Conservation (phyloP, 768 basidiomycete species). For the Imleria badia region DNA sequence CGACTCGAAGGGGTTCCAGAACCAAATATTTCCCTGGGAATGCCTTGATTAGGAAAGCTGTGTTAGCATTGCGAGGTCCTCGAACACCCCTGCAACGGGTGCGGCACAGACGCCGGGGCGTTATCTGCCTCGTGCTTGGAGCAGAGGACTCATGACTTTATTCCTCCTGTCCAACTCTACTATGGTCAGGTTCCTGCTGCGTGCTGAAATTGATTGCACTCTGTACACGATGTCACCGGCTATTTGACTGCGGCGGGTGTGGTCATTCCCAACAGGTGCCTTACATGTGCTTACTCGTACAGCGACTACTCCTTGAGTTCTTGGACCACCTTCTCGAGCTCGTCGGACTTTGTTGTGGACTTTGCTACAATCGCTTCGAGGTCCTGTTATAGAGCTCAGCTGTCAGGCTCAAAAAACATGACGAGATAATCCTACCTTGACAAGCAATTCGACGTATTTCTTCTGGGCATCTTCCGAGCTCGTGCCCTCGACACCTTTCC, state of each 20-base stretch:
- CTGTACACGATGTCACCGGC: slow-evolving; percentile 9
- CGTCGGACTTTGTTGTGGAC: slow-evolving; percentile 43
- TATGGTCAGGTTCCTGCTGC: too few species aligned
- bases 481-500: slow-evolving; percentile 70
- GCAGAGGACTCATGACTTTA: too few species aligned
- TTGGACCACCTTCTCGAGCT: slow-evolving; percentile 52
- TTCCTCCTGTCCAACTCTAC: too few species aligned
- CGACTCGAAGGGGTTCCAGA: slow-evolving; percentile 10
- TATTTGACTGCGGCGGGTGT: neutral
- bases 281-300: slow-evolving; percentile 7
- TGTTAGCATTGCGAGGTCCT: slow-evolving; percentile 8
- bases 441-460: slow-evolving; percentile 75
- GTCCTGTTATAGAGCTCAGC: slow-evolving; percentile 41
- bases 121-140: slow-evolving; percentile 30
- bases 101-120: slow-evolving; percentile 28
- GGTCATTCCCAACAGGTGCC: too few species aligned
- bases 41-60: slow-evolving; percentile 13
- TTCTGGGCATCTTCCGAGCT: slow-evolving; percentile 68
- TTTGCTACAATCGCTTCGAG: slow-evolving; percentile 52
- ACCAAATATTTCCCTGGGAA: slow-evolving; percentile 1
- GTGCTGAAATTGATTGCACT: too few species aligned
- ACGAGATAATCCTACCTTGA: slow-evolving; percentile 48
- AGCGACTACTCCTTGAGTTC: slow-evolving; percentile 52
- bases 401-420: neutral
- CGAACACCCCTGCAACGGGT: slow-evolving; percentile 21